These are phyloP conservation scores for Cladosporium halotolerans DNA, from an alignment of 2,329 filamentous ascomycete species.

Conservation along the genomic window DNA sequence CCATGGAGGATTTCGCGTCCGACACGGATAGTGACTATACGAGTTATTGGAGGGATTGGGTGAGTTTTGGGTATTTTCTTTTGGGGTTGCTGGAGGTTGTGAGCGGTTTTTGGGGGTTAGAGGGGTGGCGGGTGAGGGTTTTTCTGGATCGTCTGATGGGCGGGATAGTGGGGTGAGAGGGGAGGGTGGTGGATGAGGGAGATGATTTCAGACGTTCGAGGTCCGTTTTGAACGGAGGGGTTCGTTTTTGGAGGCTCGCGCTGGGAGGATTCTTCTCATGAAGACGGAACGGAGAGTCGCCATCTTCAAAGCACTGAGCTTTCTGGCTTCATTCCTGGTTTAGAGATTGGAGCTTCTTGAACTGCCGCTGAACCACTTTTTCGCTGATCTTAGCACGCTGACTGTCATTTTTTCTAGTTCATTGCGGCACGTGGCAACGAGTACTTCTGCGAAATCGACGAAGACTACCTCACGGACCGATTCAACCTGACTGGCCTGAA, in stretches of 20 bases:
- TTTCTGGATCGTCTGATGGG: too few relatives aligned
- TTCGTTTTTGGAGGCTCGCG: too few relatives aligned
- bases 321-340: neutral
- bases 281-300: too few relatives aligned
- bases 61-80: constrained; percentile 46
- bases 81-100: too few relatives aligned
- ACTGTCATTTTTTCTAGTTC: constrained; percentile 58
- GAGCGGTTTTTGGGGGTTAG: too few relatives aligned
- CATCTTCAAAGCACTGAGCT: neutral
- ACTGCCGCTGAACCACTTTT: neutral
- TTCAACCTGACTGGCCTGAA: constrained; percentile 98
- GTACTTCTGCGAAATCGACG: constrained; percentile 99
- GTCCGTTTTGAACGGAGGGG: too few relatives aligned
- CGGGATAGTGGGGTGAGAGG: too few relatives aligned
- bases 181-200: too few relatives aligned
- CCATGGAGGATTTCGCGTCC: constrained; percentile 95
- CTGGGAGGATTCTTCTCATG: too few relatives aligned
- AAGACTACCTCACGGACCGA: constrained; percentile 94
- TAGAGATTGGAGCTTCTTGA: neutral
- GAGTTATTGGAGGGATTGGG: constrained; percentile 99
- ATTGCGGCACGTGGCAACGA: constrained; percentile 97
- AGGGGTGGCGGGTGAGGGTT: too few relatives aligned
- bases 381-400: neutral
- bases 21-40: constrained; percentile 99
- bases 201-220: too few relatives aligned